Percentiles rank a stretch among this genome's conserved stretches.
phyloP scores from a whole-genome alignment of 2,329 filamentous ascomycete species.

The Tricladium varicosporioides region DNA sequence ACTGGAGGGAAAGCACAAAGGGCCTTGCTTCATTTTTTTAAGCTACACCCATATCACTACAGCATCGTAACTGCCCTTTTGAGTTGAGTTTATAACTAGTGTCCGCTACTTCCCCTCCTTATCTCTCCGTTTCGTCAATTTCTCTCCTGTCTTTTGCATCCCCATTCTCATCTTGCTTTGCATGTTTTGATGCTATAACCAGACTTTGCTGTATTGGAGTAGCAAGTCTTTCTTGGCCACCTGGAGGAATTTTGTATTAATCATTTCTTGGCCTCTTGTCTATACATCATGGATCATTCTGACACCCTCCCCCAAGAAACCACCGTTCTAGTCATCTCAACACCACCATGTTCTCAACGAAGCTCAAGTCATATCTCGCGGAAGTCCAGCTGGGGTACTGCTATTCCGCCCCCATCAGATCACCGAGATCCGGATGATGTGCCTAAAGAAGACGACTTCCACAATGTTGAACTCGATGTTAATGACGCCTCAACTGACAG shows the following conservation, averaged over 20 bases:
- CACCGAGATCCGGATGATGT: constrained; percentile 18
- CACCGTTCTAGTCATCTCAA: constrained; percentile 16
- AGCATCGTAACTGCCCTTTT: neutral
- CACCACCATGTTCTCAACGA: constrained; percentile 32
- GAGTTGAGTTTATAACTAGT: neutral
- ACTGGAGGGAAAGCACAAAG: too few species aligned
- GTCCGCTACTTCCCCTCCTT: neutral
- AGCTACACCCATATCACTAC: too few species aligned
- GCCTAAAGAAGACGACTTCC: constrained; percentile 32
- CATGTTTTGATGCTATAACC: constrained; percentile 29
- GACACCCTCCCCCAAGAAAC: constrained; percentile 12
- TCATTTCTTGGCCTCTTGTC: constrained; percentile 28
- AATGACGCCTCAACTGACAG: constrained; percentile 24
- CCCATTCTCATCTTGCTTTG: constrained; percentile 30
- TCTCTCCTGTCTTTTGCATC: constrained; percentile 14
- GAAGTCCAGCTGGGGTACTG: constrained; percentile 40
- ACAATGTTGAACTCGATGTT: constrained; percentile 34
- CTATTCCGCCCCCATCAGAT: constrained; percentile 31
- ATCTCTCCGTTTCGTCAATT: constrained; percentile 3
- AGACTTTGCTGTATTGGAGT: constrained; percentile 22
- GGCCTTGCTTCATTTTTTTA: too few species aligned
- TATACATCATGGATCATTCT: constrained; percentile 28
- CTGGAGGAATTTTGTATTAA: constrained; percentile 34
- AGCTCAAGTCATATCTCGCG: constrained; percentile 40
- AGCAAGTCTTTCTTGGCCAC: constrained; percentile 32